These are phyloP conservation scores for Claviceps arundinis DNA, from an alignment of 2,329 filamentous ascomycete species.

Conservation along the genomic window DNA sequence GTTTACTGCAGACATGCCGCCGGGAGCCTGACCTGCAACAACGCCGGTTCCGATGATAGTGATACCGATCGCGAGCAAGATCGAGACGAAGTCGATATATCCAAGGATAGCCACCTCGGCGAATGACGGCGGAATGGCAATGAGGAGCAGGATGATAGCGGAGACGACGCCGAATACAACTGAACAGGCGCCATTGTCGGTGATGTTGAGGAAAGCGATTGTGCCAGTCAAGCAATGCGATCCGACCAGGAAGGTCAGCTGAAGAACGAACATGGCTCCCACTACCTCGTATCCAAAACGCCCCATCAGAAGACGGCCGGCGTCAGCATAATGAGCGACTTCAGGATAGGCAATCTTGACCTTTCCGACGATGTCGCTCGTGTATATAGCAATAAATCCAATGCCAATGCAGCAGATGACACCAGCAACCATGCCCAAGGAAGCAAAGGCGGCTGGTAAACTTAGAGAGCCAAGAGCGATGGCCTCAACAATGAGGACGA, in stretches of 20 bases:
- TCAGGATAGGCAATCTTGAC: slow-evolving; percentile 39
- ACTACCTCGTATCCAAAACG: slow-evolving; percentile 47
- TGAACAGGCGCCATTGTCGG: slow-evolving; percentile 36
- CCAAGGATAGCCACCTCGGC: slow-evolving; percentile 35
- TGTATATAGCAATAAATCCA: slow-evolving; percentile 34
- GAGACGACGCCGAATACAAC: slow-evolving; percentile 32
- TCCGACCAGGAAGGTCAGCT: slow-evolving; percentile 56
- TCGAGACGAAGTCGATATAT: slow-evolving; percentile 46
- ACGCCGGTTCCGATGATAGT: slow-evolving; percentile 54
- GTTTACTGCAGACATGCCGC: slow-evolving; percentile 19
- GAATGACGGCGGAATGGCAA: slow-evolving; percentile 35
- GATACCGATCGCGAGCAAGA: slow-evolving; percentile 48
- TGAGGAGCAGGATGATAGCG: slow-evolving; percentile 29
- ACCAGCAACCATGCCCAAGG: slow-evolving; percentile 40
- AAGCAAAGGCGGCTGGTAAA: slow-evolving; percentile 37
- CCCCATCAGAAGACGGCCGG: slow-evolving; percentile 48
- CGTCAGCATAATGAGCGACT: slow-evolving; percentile 55
- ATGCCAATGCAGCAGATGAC: slow-evolving; percentile 28
- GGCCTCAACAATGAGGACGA: slow-evolving; percentile 43
- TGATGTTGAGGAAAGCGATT: slow-evolving; percentile 54
- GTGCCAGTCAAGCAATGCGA: slow-evolving; percentile 60
- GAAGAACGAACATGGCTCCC: slow-evolving; percentile 46
- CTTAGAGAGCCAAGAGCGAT: slow-evolving; percentile 41
- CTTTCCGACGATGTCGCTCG: slow-evolving; percentile 32
- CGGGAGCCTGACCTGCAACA: slow-evolving; percentile 15